Conservation (phyloP, 768 basidiomycete species). For the Dentipellis sp. region DNA sequence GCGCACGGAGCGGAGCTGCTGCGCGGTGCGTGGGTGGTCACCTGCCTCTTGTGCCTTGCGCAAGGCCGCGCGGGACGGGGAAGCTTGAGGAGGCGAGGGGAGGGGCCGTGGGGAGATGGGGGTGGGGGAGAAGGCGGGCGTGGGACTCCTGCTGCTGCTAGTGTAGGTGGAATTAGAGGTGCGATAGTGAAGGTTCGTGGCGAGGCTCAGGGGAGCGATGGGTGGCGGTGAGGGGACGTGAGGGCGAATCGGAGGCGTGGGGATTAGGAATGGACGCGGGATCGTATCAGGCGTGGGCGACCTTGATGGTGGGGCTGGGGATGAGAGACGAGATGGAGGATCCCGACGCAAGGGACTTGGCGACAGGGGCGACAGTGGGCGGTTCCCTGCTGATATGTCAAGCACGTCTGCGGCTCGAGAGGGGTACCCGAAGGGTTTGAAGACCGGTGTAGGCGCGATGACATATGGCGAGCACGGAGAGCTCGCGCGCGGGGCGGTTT, state of each 20-base stretch:
- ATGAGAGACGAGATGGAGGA: neutral
- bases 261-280: neutral
- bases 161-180: neutral
- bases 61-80: neutral
- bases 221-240: neutral
- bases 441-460: neutral
- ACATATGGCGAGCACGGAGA: neutral
- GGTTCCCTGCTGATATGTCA: neutral
- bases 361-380: neutral
- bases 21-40: neutral
- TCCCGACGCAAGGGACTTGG: neutral
- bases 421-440: neutral
- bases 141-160: neutral
- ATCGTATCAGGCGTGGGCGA: neutral
- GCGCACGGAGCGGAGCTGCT: neutral
- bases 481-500: neutral
- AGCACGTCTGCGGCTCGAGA: neutral
- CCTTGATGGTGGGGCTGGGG: neutral
- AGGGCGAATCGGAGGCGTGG: neutral
- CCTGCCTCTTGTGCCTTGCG: neutral
- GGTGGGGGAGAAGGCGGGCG: neutral
- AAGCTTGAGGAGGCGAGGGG: neutral
- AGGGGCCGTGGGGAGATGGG: neutral
- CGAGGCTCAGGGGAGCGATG: neutral
- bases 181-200: neutral